phyloP scores from a whole-genome alignment of 108 stramenopile species.

The Cyclotella choctawhatcheeana region DNA sequence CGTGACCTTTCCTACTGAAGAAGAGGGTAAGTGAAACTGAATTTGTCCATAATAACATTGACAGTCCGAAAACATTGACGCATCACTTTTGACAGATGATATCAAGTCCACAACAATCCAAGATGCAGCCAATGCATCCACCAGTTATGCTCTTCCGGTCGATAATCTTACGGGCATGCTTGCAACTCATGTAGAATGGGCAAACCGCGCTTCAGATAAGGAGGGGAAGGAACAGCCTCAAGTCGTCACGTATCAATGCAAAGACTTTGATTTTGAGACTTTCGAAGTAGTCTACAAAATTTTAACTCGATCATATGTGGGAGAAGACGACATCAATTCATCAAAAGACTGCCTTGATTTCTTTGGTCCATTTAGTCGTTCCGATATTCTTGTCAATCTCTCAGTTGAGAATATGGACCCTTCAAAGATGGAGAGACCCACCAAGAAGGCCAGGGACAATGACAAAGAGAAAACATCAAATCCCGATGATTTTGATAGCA shows the following conservation, averaged over 20 bases:
- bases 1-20: conserved; percentile 17
- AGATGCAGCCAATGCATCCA: conserved; percentile 13
- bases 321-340: conserved; percentile 10
- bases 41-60: too few relatives aligned
- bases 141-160: conserved; percentile 26
- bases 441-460: background rate
- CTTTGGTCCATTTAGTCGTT: conserved; percentile 23
- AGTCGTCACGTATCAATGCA: conserved; percentile 13
- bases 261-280: conserved; percentile 13
- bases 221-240: conserved; percentile 4
- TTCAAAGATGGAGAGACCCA: background rate
- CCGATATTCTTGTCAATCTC: conserved; percentile 16
- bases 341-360: conserved; percentile 22
- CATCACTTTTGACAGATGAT: too few relatives aligned
- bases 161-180: conserved; percentile 26
- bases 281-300: conserved; percentile 22
- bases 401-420: background rate
- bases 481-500: conserved; percentile 7
- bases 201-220: conserved; percentile 1
- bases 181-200: conserved; percentile 16
- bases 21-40: background rate
- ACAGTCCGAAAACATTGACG: too few relatives aligned
- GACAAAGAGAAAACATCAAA: background rate
- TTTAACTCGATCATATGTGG: conserved; percentile 21
- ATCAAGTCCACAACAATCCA: too few relatives aligned